Evolutionary conservation across 805 yeast species (phyloP), one percentile per base, ranked within the genome.

Genomic region (Pichia heedii): DNA sequence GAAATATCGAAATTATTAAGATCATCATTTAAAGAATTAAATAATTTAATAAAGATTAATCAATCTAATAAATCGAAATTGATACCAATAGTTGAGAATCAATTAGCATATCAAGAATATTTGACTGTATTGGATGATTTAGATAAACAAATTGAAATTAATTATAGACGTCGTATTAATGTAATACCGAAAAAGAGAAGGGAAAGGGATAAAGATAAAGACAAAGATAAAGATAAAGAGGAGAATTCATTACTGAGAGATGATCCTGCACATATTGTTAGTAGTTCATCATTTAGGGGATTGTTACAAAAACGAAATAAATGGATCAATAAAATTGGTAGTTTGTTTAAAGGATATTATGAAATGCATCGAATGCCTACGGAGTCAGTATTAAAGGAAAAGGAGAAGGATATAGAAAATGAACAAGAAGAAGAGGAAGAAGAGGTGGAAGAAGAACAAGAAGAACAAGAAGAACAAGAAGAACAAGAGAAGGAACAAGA

Each of bases 121-220:
- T 70, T 81, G 46, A 83, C 90, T 12, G 89, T 93, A 42, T 63
- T 88, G 46, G 97, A 93, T 45, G 97, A 93, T 58, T 69, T 93
- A 52, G 97, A 93, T 61, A 93, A 90, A 60, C 99, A 93, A 63
- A 89, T 93, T 32, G 98, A 93, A 59, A 97, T 86, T 61, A 89
- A 95, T 19, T 93, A 89, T 58, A 66, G 84, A 50, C 84, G 88
- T 61, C 70, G 97, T 47, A 73, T 84, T 44, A 78, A 88, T 53
- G 86, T 79, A 8, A 80, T 87, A 44, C 64, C 64, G 1, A 83
- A 74, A 55, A 77, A 76, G 57, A 69, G 76, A 52, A 78, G 78
- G 64, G 81, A 79, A 64, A 24, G 43, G 53, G 50, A 50, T 47
- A 50, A 49, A 32, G 22, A 12, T 30, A 20, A 41, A 22, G n/a